Evolutionary conservation across 106 monocot genomes (phyloP), one percentile per base, ranked within the genome.

Genomic region (Platanthera zijinensis): DNA sequence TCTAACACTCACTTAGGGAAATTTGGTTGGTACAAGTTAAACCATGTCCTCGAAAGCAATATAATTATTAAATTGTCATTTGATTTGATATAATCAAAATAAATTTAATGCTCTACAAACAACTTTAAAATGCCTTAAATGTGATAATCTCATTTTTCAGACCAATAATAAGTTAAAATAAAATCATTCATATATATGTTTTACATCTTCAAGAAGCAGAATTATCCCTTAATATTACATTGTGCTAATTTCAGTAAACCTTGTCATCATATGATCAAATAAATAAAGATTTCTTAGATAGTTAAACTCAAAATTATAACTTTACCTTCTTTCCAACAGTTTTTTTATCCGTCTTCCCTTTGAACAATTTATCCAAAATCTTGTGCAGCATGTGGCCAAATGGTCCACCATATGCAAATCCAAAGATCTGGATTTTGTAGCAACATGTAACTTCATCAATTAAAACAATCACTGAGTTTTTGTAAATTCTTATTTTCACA

Each of bases 321-420:
- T n/a, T 48, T 71, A 83, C 95, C 90, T 95, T 95, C 74, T 95
- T 95, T 3, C 88, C 92, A n/a, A 95, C 84, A 1, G 95, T 95
- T 68, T 85, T 91, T 10, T 78, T 89, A 39, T 95, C 91, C 76
- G 82, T 91, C 91, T 87, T 91, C 5, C 91, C 95, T 51, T 84
- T 87, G 82, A 95, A 95, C 49, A 95, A 87, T 45, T 53, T 75
- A 69, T 91, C 91, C 79, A 95, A 68, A 51, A 85, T 19, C 72
- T 89, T 95, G 47, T 95, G 95, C 46, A 87, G 50, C 70, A 82
- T 85, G 57, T 95, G 95, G 57, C 95, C 95, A 72, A 89, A 85
- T 19, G 95, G 95, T 74, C 95, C 94, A 46, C 69, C 83, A 82
- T 95, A 95, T 1, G 72, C 80, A 77, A 95, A 87, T 19, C 91